Conservation (phyloP, 1,284 basidiomycete genomes). For the Ceratobasidium sp. region DNA sequence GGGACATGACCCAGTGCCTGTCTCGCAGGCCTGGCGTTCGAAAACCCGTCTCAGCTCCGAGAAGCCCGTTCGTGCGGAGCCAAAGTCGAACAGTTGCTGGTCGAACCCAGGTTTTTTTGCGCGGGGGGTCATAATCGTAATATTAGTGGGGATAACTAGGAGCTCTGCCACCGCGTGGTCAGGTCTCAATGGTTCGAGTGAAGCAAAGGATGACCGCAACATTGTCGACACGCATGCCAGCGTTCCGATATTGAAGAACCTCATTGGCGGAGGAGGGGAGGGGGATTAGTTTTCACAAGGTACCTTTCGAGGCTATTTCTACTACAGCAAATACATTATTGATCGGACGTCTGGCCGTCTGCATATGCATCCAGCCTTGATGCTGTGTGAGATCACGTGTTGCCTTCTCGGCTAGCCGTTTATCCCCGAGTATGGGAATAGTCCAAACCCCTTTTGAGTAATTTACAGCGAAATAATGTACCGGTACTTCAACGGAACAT, state of each 20-base stretch:
- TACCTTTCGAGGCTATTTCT: too few species aligned
- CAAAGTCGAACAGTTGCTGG: slow-evolving; percentile 16
- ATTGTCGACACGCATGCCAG: not conserved
- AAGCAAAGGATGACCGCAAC: not conserved
- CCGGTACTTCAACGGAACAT: not conserved
- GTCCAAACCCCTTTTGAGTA: too few species aligned
- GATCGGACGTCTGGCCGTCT: too few species aligned
- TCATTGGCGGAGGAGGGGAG: too few species aligned
- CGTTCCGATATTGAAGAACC: too few species aligned
- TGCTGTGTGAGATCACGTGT: not conserved
- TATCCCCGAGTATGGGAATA: not conserved
- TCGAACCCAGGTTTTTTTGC: not conserved
- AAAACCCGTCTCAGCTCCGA: slow-evolving; percentile 10
- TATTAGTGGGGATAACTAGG: slow-evolving; percentile 5
- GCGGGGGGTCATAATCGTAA: slow-evolving; percentile 20
- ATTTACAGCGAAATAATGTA: not conserved
- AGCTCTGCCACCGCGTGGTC: slow-evolving; percentile 5
- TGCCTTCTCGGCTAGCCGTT: not conserved
- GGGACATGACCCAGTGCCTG: not conserved
- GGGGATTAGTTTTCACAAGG: too few species aligned
- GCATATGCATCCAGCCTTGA: too few species aligned
- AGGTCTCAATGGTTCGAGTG: not conserved
- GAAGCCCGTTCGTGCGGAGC: slow-evolving; percentile 17
- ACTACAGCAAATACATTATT: not conserved
- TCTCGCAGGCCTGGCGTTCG: not conserved